These are phyloP conservation scores for Candida awuae DNA, from an alignment of 805 yeast species.

Conservation along the genomic window DNA sequence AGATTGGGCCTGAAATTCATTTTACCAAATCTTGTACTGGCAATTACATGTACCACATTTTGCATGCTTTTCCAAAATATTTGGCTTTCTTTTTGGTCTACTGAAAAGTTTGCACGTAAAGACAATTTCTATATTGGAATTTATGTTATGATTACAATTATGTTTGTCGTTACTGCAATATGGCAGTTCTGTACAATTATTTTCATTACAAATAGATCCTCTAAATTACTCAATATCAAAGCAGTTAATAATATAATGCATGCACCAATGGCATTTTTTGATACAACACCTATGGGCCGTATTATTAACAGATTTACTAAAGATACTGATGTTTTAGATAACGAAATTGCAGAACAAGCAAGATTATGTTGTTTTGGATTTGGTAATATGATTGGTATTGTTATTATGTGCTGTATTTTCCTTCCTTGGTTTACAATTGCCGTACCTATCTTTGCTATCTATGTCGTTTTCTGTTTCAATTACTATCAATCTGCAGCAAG, in stretches of 20 bases:
- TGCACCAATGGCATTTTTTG: conserved; percentile 78
- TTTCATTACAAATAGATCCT: conserved; percentile 44
- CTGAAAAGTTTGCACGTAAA: conserved; percentile 37
- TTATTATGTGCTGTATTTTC: conserved; percentile 38
- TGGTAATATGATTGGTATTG: conserved; percentile 28
- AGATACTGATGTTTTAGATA: conserved; percentile 78
- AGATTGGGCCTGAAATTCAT: conserved; percentile 28
- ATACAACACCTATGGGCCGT: conserved; percentile 83
- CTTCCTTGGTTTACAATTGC: conserved; percentile 58
- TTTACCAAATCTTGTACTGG: conserved; percentile 14
- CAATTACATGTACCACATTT: conserved; percentile 36
- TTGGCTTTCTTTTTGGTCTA: conserved; percentile 81
- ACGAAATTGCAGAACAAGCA: conserved; percentile 66
- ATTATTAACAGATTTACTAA: conserved; percentile 79
- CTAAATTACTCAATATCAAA: conserved; percentile 46
- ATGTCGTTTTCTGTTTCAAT: conserved; percentile 39
- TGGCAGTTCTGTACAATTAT: conserved; percentile 41
- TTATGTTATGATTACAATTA: conserved; percentile 51
- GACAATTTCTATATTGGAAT: conserved; percentile 60
- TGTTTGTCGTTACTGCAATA: conserved; percentile 37
- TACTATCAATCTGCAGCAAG: conserved; percentile 66
- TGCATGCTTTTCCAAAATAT: conserved; percentile 52
- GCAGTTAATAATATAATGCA: conserved; percentile 58
- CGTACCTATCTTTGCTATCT: conserved; percentile 42
- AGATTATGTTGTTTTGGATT: conserved; percentile 51